Evolutionary conservation across 2,329 filamentous ascomycete genomes (phyloP), one percentile per base, ranked within the genome.

Genomic region (Xylaria sp.): DNA sequence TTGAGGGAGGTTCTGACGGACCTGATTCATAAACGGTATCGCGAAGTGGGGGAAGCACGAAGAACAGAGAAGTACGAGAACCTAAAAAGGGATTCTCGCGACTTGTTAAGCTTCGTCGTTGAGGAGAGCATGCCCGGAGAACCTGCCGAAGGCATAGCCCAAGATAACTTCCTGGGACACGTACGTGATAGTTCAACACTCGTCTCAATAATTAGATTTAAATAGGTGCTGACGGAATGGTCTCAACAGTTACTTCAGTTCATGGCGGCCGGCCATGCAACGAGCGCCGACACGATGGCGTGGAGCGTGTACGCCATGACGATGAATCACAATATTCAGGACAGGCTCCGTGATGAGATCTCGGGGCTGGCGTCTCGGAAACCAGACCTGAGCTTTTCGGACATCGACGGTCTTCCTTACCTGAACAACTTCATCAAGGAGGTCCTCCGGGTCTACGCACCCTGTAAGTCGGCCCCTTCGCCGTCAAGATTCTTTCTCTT

Each of bases 401-500:
- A 58, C 16, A 49, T 74, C 0, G 71, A 74, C 7, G 38, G 50
- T 7, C 61, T 74, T 2, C 43, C 55, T 0, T 75, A 72, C 47
- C 59, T 75, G 13, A 63, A 73, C 39, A 71, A 71, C 56, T 70
- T 78, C 53, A 65, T 69, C 55, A 71, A 67, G 34, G 75, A 78
- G 54, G 67, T 70, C 0, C 60, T 77, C 1, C 69, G 75, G 0
- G 47, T 71, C 0, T 69, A 70, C 52, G 65, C 69, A 4, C 71
- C 73, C n/a, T 48, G 56, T 57, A 45, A 51, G 50, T 51, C 38
- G 16, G n/a, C 9, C 11, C 8, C 34, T 6, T 17, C 11, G 9
- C 17, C 24, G 11, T 19, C 7, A 11, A 20, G 4, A n/a, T 7
- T 20, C 16, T 18, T 44, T 20, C 16, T 19, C 1, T 39, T 13